Base-by-base conservation (phyloP, 345 rosid genomes). In the Lumnitzera racemosa region DNA sequence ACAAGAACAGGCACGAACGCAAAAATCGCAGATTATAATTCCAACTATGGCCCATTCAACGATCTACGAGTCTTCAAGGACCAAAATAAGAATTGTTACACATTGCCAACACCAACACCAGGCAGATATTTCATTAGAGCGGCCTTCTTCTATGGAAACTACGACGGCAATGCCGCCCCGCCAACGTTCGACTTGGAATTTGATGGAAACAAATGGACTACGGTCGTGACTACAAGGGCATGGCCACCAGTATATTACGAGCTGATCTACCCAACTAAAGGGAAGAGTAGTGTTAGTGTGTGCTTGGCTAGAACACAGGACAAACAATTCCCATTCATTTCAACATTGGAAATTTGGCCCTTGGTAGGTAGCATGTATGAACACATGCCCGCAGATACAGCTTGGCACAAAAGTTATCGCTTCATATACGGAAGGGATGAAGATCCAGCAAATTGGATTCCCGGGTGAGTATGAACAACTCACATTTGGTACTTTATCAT, bases 201-300 rank as follows among this genome's bases (percentile, higher is more conserved):
- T 15, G 25, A 67, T 17, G 70, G 54, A 2, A 65, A 65, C 53
- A 48, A 59, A 27, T 68, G 76, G 72, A 60, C 72, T 17, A 49
- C 13, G 2, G 74, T 71, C 3, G 58, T 58, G 17, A 65, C 68
- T 24, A 53, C 67, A 13, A 49, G 17, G 12, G 29, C 41, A n/a
- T 20, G 25, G 25, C 57, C 49, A 0, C 23, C 36, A 6, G 36
- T 29, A 29, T 29, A 29, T 29, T 29, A 29, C 36, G 36, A 3
- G 36, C 7, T 29, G 36, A 29, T 29, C 36, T 29, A 29, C 36
- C 36, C 36, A 29, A 29, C 36, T 29, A 3, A 29, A 29, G 36
- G 36, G 36, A 6, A 29, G 20, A 20, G 20, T 6, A 29, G 7
- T 29, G 36, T 29, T 29, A 0, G 7, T 29, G 36, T 29, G 3